Percentiles rank a stretch among this genome's conserved stretches.
These are phyloP conservation scores for Penicillium crustosum DNA, from an alignment of 2,329 filamentous ascomycete species.

Conservation along the genomic window DNA sequence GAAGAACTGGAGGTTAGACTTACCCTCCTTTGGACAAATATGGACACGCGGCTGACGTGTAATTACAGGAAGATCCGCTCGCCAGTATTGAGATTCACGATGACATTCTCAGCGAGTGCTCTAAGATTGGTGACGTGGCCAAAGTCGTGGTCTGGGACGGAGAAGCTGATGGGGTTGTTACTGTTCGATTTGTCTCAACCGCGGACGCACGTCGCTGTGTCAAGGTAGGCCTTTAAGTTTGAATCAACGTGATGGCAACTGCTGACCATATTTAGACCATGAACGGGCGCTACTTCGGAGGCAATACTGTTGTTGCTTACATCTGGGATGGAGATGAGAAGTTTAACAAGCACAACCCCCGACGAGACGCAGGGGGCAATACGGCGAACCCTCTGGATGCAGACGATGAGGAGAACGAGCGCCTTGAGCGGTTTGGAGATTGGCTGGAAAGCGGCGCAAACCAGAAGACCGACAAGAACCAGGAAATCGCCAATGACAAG, in stretches of 20 bases:
- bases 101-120: slow-evolving; percentile 87
- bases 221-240: slow-evolving; percentile 33
- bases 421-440: slow-evolving; percentile 51
- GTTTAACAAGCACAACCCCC: slow-evolving; percentile 65
- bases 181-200: slow-evolving; percentile 73
- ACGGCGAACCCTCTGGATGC: slow-evolving; percentile 41
- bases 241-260: neutral
- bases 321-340: slow-evolving; percentile 69
- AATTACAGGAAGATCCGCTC: slow-evolving; percentile 66
- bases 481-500: neutral
- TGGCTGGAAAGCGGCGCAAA: slow-evolving; percentile 43
- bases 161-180: slow-evolving; percentile 80
- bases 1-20: slow-evolving; percentile 66
- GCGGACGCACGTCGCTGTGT: slow-evolving; percentile 73
- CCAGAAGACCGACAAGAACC: neutral
- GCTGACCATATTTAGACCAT: slow-evolving; percentile 53
- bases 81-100: slow-evolving; percentile 89
- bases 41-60: slow-evolving; percentile 19
- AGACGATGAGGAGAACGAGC: slow-evolving; percentile 48
- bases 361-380: slow-evolving; percentile 32
- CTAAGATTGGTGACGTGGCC: slow-evolving; percentile 81
- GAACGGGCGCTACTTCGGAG: slow-evolving; percentile 77
- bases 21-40: neutral
- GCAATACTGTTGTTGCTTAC: slow-evolving; percentile 68
- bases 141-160: slow-evolving; percentile 89